A percentile compares a stretch with the other conserved stretches of the same genome.
phyloP scores from a whole-genome alignment of 352 stramenopile species.

The Phytophthora macrochlamydospora region DNA sequence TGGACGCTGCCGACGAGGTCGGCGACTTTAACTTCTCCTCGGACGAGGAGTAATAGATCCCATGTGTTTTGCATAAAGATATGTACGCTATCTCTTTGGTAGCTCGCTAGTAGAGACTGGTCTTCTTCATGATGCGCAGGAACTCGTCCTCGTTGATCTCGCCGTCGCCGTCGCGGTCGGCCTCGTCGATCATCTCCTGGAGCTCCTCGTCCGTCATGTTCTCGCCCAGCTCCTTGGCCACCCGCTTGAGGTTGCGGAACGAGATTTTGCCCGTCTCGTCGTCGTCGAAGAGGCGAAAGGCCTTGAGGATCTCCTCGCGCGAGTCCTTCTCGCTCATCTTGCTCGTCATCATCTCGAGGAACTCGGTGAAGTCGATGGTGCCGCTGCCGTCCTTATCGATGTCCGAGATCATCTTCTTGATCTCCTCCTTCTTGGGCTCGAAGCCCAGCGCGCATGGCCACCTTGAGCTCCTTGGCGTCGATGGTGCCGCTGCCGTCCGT shows the following conservation, averaged over 20 bases:
- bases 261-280: constrained; percentile 97
- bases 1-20: constrained; percentile 77
- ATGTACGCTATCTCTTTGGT: neutral
- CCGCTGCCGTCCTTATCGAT: constrained; percentile 96
- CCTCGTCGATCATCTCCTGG: constrained; percentile 98
- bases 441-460: constrained; percentile 97
- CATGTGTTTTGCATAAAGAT: constrained; percentile 21
- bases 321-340: constrained; percentile 98
- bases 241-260: constrained; percentile 96
- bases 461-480: constrained; percentile 96
- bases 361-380: constrained; percentile 97
- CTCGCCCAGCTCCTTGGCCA: constrained; percentile 97
- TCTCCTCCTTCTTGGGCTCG: constrained; percentile 97
- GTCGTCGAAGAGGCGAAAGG: constrained; percentile 98
- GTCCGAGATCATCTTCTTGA: constrained; percentile 97
- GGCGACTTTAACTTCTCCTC: constrained; percentile 81
- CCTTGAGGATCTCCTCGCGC: constrained; percentile 96
- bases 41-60: constrained; percentile 54
- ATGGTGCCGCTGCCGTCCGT: constrained; percentile 95
- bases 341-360: constrained; percentile 97
- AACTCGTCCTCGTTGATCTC: constrained; percentile 98
- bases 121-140: constrained; percentile 97
- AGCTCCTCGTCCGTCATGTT: constrained; percentile 98
- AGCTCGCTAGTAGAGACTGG: constrained; percentile 76
- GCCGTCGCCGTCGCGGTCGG: constrained; percentile 94